phyloP scores from a whole-genome alignment of 2,329 filamentous ascomycete genomes.

The Fonsecaea monophora region DNA sequence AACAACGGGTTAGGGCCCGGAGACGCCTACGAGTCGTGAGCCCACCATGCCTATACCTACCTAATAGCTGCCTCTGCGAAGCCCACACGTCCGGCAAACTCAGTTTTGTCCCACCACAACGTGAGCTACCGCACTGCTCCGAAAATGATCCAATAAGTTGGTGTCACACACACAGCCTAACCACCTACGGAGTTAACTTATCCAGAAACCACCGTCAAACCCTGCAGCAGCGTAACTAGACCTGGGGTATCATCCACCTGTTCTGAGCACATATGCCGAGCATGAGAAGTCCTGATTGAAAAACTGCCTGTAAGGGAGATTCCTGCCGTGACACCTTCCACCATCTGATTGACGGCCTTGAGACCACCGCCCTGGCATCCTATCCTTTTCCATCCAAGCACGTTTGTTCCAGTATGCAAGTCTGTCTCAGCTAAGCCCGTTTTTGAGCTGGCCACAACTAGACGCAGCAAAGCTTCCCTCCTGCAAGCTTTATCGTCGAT shows the following conservation, averaged over 20 bases:
- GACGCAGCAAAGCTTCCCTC: constrained; percentile 19
- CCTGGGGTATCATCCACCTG: constrained; percentile 3
- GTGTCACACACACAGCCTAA: not conserved
- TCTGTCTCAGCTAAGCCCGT: not conserved
- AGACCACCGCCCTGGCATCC: not conserved
- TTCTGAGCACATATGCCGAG: not conserved
- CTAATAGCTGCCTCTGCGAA: not conserved
- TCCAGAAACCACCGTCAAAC: not conserved
- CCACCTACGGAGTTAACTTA: not conserved
- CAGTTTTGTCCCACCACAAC: not conserved
- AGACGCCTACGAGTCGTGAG: not conserved
- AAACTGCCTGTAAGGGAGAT: not conserved
- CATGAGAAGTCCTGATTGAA: not conserved
- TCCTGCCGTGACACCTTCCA: not conserved
- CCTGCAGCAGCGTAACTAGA: not conserved
- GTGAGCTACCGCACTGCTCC: not conserved
- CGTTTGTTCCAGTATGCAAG: not conserved
- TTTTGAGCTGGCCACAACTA: not conserved
- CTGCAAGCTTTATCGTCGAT: constrained; percentile 19
- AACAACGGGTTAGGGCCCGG: not conserved
- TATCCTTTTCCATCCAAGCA: not conserved
- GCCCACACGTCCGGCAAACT: not conserved
- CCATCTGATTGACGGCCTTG: not conserved
- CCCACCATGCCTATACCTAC: not conserved
- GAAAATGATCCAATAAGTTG: not conserved